Percentiles rank a stretch among this genome's conserved stretches.
Evolutionary conservation across 441 rosid species (phyloP).

Genomic region (Viola pubescens): DNA sequence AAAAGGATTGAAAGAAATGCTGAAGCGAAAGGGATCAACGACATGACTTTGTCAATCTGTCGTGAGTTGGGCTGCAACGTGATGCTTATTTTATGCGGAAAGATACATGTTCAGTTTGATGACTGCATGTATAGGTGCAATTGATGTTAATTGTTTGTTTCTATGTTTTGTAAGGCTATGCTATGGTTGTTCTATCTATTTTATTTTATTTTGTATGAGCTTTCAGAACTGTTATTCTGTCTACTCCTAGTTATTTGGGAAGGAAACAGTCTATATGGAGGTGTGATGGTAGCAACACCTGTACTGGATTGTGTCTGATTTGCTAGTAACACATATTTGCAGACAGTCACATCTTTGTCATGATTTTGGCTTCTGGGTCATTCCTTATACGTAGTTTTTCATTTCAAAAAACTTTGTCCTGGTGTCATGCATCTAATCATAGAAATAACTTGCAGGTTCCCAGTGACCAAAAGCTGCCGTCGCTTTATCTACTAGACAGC

Average conservation of each 20-base stretch:
- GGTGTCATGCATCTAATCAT: slow-evolving; percentile 33
- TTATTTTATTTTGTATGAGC: background rate
- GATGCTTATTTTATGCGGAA: background rate
- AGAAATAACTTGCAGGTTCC: slow-evolving; percentile 78
- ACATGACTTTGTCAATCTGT: slow-evolving; percentile 5
- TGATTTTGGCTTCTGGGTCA: slow-evolving; percentile 3
- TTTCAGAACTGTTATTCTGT: background rate
- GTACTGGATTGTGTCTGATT: background rate
- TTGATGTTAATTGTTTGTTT: background rate
- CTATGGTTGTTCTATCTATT: background rate
- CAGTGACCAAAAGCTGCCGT: slow-evolving; percentile 95
- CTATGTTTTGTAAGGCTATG: background rate
- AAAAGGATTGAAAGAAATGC: background rate
- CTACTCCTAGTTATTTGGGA: background rate
- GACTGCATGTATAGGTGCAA: too few species aligned
- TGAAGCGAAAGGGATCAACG: slow-evolving; percentile 2
- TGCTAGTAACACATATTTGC: background rate
- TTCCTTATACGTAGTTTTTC: background rate
- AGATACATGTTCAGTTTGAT: background rate
- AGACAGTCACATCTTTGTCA: background rate
- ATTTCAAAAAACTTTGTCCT: slow-evolving; percentile 14
- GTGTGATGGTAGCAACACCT: background rate
- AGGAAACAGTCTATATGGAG: background rate
- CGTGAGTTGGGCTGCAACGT: background rate
- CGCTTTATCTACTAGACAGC: slow-evolving; percentile 96